These are phyloP conservation scores for Anaeramoeba ignava DNA, from an alignment of 78 protist species.

Conservation along the genomic window DNA sequence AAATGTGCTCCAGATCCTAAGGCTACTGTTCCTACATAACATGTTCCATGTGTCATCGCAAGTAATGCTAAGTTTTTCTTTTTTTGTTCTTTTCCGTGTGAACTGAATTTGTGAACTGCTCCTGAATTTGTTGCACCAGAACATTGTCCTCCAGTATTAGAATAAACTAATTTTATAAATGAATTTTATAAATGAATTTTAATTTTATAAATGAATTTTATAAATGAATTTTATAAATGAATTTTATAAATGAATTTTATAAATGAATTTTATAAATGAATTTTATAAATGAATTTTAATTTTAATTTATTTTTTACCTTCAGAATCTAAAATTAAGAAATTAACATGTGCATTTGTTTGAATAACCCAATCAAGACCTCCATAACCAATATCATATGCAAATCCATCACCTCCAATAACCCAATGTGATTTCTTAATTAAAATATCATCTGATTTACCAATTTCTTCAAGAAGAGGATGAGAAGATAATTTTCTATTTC, in stretches of 20 bases:
- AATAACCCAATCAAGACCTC: conserved; percentile 64
- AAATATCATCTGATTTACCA: neutral
- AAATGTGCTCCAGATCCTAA: conserved; percentile 11
- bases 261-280: too few relatives aligned
- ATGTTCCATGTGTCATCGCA: conserved; percentile 54
- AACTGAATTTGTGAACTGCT: conserved; percentile 36
- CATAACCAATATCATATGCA: conserved; percentile 58
- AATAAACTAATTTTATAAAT: too few relatives aligned
- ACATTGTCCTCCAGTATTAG: conserved; percentile 46
- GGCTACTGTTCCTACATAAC: conserved; percentile 60
- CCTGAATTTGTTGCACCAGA: conserved; percentile 33
- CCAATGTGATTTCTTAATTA: conserved; percentile 32
- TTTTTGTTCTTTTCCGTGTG: conserved; percentile 20
- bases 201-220: too few relatives aligned
- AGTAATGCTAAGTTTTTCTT: conserved; percentile 55
- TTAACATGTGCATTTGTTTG: conserved; percentile 48
- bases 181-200: too few relatives aligned
- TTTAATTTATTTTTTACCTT: too few relatives aligned
- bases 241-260: too few relatives aligned
- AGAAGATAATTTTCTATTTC: too few relatives aligned
- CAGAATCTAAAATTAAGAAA: too few relatives aligned
- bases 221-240: too few relatives aligned
- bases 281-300: too few relatives aligned
- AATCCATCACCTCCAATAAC: conserved; percentile 65
- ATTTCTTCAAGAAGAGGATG: neutral